These are phyloP conservation scores for Leucogyrophana mollusca DNA, from an alignment of 768 basidiomycete species.

Conservation along the genomic window DNA sequence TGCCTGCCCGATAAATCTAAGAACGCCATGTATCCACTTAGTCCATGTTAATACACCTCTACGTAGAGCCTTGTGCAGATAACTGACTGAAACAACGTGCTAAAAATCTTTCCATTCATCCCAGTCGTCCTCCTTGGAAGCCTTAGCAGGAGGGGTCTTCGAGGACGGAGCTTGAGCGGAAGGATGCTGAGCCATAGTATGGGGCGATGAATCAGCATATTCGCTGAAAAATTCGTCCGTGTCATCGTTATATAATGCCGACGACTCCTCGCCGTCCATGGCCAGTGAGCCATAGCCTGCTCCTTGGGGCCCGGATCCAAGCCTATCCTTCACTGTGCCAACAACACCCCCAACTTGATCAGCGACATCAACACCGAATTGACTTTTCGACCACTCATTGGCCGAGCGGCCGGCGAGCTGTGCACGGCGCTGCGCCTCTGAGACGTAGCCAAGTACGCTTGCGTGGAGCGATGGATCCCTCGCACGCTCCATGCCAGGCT, in stretches of 20 bases:
- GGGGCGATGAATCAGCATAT: conserved; percentile 18
- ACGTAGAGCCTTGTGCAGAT: too few species aligned
- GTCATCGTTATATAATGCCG: conserved; percentile 60
- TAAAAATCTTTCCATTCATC: conserved; percentile 85
- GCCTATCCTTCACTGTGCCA: conserved; percentile 55
- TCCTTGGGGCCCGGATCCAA: conserved; percentile 55
- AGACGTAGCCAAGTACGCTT: conserved; percentile 69
- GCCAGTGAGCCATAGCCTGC: conserved; percentile 50
- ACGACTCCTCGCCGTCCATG: conserved; percentile 51
- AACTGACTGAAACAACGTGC: conserved; percentile 10
- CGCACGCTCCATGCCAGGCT: conserved; percentile 83
- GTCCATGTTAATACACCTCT: too few species aligned
- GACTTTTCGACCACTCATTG: conserved; percentile 75
- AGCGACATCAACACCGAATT: conserved; percentile 84
- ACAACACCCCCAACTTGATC: conserved; percentile 73
- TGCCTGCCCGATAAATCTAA: too few species aligned
- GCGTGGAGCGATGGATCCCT: conserved; percentile 79
- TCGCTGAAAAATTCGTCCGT: conserved; percentile 60
- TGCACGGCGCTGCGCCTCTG: conserved; percentile 66
- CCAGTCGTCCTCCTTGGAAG: conserved; percentile 56
- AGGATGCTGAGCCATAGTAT: neutral
- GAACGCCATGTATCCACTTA: too few species aligned
- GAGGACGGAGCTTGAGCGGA: conserved; percentile 7
- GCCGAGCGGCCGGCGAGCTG: conserved; percentile 59
- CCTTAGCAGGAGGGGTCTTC: conserved; percentile 21